These are phyloP conservation scores for Articulospora tetracladia DNA, from an alignment of 495 filamentous ascomycete genomes.

Conservation along the genomic window DNA sequence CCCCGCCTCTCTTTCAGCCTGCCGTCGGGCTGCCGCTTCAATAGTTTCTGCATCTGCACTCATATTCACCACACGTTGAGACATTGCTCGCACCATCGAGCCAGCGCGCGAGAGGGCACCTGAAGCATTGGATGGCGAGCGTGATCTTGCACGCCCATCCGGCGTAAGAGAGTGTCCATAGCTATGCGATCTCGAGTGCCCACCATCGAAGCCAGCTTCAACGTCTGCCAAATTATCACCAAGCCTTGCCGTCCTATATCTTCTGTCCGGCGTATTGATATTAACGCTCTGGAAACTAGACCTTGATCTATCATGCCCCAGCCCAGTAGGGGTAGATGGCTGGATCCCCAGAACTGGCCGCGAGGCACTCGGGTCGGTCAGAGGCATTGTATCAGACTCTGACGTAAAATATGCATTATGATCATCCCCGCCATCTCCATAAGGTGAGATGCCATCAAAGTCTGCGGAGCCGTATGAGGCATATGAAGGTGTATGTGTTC, in stretches of 20 bases:
- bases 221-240: constrained; percentile 59
- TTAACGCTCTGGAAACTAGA: constrained; percentile 56
- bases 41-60: constrained; percentile 70
- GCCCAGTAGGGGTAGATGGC: constrained; percentile 18
- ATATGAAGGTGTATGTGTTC: constrained; percentile 8
- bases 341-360: constrained; percentile 65
- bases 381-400: constrained; percentile 65
- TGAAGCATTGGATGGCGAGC: constrained; percentile 44
- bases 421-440: constrained; percentile 34
- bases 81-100: constrained; percentile 94
- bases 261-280: constrained; percentile 34
- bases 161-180: constrained; percentile 46
- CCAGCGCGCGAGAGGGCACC: constrained; percentile 68
- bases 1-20: constrained; percentile 11
- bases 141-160: constrained; percentile 48
- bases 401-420: constrained; percentile 51
- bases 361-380: constrained; percentile 55
- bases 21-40: constrained; percentile 26
- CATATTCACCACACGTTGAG: constrained; percentile 94
- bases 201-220: constrained; percentile 46
- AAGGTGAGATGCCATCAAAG: constrained; percentile 33
- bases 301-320: constrained; percentile 52
- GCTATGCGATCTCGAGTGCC: constrained; percentile 37
- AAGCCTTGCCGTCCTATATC: constrained; percentile 40
- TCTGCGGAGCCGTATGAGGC: constrained; percentile 25